Evolutionary conservation across 1,284 basidiomycete species (phyloP), one percentile per base, ranked within the genome.

Genomic region (Rugosomyces carneus): DNA sequence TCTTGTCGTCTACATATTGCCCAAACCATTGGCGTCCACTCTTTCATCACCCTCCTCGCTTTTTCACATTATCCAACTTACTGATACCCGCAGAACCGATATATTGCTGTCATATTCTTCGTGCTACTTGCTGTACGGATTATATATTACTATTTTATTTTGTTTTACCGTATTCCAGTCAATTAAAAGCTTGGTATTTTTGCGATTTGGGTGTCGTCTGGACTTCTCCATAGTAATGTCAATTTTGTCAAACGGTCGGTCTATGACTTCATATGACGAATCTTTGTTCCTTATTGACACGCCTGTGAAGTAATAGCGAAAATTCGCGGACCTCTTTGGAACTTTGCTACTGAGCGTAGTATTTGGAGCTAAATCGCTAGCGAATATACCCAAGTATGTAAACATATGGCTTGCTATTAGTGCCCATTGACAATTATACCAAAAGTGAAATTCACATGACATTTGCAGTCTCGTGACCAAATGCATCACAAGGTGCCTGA

Each of bases 141-240:
- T 56, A 49, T 53, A 47, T 52, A 46, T 53, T 50, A 53, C 49
- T 52, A 51, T 52, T 49, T 42, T 52, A 53, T 48, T 36, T 37
- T 48, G 43, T 40, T 43, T 37, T 45, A 45, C 35, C 47, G 26
- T 38, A 45, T 37, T 50, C 35, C n/a, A 11, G 5, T 29, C 27
- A 29, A 29, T 29, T 5, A 29, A 29, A 29, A 5, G 5, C 5
- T 29, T 9, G 9, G 10, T 29, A 29, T 13, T 9, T 13, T 29
- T 29, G 3, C 21, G 21, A n/a, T n/a, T 23, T 23, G 21, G 7
- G 21, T n/a, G n/a, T n/a, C n/a, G n/a, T n/a, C n/a, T n/a, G n/a
- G n/a, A n/a, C n/a, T n/a, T n/a, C n/a, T n/a, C n/a, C n/a, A n/a
- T n/a, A n/a, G n/a, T n/a, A n/a, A n/a, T n/a, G n/a, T n/a, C n/a